These are phyloP conservation scores for Niveomyces coronatus DNA, from an alignment of 2,329 filamentous ascomycete species.

Conservation along the genomic window DNA sequence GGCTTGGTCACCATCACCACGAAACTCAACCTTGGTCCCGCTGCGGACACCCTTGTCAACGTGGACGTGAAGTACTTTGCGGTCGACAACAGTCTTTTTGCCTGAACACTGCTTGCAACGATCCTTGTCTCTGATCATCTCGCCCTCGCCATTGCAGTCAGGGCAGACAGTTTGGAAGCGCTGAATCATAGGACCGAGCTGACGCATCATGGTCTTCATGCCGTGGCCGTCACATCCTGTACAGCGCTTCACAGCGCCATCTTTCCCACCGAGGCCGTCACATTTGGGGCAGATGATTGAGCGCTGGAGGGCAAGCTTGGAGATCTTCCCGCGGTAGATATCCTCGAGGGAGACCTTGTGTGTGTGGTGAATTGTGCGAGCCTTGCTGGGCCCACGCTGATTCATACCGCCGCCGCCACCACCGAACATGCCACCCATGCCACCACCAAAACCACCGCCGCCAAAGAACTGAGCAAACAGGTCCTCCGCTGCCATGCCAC, in stretches of 20 bases:
- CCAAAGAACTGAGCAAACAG: conserved; percentile 97
- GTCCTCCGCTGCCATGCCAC: conserved; percentile 91
- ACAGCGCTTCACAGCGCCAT: conserved; percentile 93
- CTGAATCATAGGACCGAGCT: conserved; percentile 99
- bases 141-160: conserved; percentile 94
- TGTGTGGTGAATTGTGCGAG: conserved; percentile 92
- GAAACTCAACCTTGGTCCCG: conserved; percentile 95
- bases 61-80: conserved; percentile 96
- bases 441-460: conserved; percentile 47
- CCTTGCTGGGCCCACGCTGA: conserved; percentile 72
- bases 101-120: conserved; percentile 92
- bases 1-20: conserved; percentile 90
- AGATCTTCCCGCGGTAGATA: conserved; percentile 95
- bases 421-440: conserved; percentile 66
- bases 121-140: conserved; percentile 94
- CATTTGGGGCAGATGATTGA: conserved; percentile 95
- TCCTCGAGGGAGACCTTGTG: conserved; percentile 98
- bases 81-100: conserved; percentile 96
- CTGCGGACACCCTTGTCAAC: conserved; percentile 90
- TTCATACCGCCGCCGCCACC: conserved; percentile 61
- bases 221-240: conserved; percentile 82
- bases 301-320: conserved; percentile 93
- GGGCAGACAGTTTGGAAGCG: conserved; percentile 98
- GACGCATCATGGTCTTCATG: conserved; percentile 99
- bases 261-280: conserved; percentile 89